Base-by-base conservation (phyloP, 495 filamentous ascomycete genomes). In the Cercophora sp. region DNA sequence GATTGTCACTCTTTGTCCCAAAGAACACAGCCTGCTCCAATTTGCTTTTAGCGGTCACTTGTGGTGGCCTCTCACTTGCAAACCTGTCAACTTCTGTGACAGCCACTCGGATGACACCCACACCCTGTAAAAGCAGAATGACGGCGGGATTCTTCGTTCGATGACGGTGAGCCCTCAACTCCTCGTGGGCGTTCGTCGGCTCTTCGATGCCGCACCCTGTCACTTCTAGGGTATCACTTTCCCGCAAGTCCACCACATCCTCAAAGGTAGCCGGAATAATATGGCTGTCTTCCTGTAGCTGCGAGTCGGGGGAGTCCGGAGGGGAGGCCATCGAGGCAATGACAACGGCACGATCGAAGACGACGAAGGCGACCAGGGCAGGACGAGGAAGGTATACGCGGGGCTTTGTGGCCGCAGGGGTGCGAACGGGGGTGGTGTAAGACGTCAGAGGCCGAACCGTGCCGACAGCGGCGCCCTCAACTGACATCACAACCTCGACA, bases 11-110 rank as follows among this genome's bases (percentile, higher is more conserved):
- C 67, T 89, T 82, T 18, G 80, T 81, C 1, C 91, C 89, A 64
- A 87, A 97, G 71, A 96, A 96, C 3, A 96, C 84, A 11, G 92
- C 92, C 65, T 97, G 92, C 60, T 96, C 90, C 36, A 99, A 76
- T 67, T 92, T 96, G 63, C 82, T 87, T 63, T 87, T 90, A 6
- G 88, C 86, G 1, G 88, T 89, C 16, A 92, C 75, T 52, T 72
- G 62, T 4, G 78, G 79, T 1, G 76, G 68, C 34, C 62, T 62
- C 10, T 72, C 71, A 48, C 69, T 75, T 11, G 71, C 67, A 34
- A 82, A 78, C 40, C 72, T 70, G 46, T 77, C 72, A 9, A 74
- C 67, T 39, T 85, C 77, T 24, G 70, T 69, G 15, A 79, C 68
- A n/a, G 79, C 79, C 31, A 96, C 68, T 50, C 91, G 80, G 34